Percentiles rank a stretch among this genome's conserved stretches.
Conservation (phyloP, 208 protist species). For the Trypanosomatidae sp. region DNA sequence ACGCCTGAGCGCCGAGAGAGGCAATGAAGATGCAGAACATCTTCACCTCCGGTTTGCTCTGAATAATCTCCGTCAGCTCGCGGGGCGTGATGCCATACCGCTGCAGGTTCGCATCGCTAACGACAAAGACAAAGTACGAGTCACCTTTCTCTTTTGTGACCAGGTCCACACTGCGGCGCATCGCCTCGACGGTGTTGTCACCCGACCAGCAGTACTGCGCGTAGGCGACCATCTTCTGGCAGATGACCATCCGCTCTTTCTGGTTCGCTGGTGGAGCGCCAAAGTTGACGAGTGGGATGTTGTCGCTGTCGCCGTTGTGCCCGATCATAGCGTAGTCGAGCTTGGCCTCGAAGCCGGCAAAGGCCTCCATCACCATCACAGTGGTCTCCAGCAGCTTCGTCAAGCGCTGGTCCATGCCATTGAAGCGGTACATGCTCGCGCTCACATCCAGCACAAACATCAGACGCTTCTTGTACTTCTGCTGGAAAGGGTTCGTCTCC, state of each 20-base stretch:
- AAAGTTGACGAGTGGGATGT: slow-evolving; percentile 77
- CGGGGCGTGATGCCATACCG: slow-evolving; percentile 89
- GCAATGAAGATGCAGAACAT: slow-evolving; percentile 93
- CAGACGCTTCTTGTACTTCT: slow-evolving; percentile 81
- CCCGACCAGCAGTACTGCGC: slow-evolving; percentile 94
- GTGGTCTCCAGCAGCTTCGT: slow-evolving; percentile 86
- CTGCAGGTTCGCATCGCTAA: slow-evolving; percentile 94
- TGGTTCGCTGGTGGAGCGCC: slow-evolving; percentile 64
- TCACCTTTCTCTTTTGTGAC: slow-evolving; percentile 82
- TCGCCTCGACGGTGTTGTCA: slow-evolving; percentile 91
- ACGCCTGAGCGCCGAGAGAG: slow-evolving; percentile 76
- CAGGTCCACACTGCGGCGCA: slow-evolving; percentile 65
- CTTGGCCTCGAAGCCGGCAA: slow-evolving; percentile 86
- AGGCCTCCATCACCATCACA: slow-evolving; percentile 93
- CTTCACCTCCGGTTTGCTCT: slow-evolving; percentile 72
- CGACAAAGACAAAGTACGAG: slow-evolving; percentile 93
- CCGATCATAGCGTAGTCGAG: slow-evolving; percentile 91
- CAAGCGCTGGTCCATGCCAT: slow-evolving; percentile 86
- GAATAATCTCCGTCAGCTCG: slow-evolving; percentile 76
- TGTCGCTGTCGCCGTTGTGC: slow-evolving; percentile 87
- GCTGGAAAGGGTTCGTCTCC: slow-evolving; percentile 63
- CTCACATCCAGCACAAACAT: slow-evolving; percentile 93
- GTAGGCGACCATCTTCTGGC: slow-evolving; percentile 92
- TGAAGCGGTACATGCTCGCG: slow-evolving; percentile 95
- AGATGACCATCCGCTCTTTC: slow-evolving; percentile 75